These are phyloP conservation scores for Alternaria panax DNA, from an alignment of 2,329 filamentous ascomycete genomes.

Conservation along the genomic window DNA sequence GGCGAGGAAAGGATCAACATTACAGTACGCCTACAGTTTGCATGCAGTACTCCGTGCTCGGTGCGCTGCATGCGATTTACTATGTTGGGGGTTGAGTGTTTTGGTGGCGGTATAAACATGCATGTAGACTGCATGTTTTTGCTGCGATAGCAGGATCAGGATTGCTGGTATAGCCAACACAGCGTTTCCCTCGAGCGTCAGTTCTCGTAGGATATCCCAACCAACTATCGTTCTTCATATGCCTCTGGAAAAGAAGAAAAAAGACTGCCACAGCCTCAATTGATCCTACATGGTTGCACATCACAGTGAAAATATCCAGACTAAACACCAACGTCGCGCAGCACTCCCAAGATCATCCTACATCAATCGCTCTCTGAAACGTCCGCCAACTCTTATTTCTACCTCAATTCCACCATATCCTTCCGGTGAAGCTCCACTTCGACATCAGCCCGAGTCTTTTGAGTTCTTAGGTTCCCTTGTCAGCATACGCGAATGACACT, in stretches of 20 bases:
- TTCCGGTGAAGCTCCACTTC: slow-evolving; percentile 3
- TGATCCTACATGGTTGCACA: not conserved
- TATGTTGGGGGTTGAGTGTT: not conserved
- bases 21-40: not conserved
- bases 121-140: not conserved
- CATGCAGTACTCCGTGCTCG: not conserved
- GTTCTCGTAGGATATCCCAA: not conserved
- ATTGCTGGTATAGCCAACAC: not conserved
- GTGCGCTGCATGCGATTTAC: not conserved
- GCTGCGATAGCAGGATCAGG: not conserved
- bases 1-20: slow-evolving; percentile 5
- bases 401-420: not conserved
- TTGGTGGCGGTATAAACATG: not conserved
- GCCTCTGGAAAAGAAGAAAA: not conserved
- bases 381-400: not conserved
- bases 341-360: not conserved
- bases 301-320: not conserved
- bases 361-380: not conserved
- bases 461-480: not conserved
- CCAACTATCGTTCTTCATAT: not conserved
- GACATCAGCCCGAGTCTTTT: not conserved
- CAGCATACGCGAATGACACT: not conserved
- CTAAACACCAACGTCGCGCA: not conserved
- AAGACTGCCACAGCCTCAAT: not conserved
- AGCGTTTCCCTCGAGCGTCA: not conserved